phyloP scores from a whole-genome alignment of 2,329 filamentous ascomycete genomes.

The Chrysosporium queenslandicum region DNA sequence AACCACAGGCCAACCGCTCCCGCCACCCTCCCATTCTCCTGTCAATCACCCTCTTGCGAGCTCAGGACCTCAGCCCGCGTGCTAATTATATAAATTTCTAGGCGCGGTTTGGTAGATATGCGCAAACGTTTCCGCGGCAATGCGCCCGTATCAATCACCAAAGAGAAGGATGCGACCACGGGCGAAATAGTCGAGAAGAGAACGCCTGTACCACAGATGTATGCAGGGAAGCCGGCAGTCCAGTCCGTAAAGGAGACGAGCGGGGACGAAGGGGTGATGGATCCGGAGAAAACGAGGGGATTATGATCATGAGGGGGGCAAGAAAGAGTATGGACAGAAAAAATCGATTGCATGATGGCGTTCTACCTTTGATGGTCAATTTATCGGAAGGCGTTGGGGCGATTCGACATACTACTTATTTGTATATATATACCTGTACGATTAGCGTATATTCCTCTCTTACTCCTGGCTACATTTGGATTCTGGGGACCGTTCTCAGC shows the following conservation, averaged over 20 bases:
- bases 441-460: constrained; percentile 6
- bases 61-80: no score
- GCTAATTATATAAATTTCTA: no score
- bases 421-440: constrained; percentile 9
- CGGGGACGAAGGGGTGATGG: constrained; percentile 52
- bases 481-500: neutral
- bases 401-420: neutral
- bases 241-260: constrained; percentile 55
- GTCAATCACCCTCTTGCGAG: no score
- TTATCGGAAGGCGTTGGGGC: constrained; percentile 6
- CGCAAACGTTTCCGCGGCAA: constrained; percentile 95
- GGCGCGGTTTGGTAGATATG: constrained; percentile 92
- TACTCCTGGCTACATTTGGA: neutral
- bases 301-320: constrained; percentile 20
- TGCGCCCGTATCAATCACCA: constrained; percentile 63
- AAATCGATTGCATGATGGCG: constrained; percentile 3
- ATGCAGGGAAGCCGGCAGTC: constrained; percentile 66
- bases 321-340: neutral
- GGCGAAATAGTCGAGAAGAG: constrained; percentile 21
- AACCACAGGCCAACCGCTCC: no score
- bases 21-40: neutral
- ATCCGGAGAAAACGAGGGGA: constrained; percentile 40
- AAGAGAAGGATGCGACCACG: constrained; percentile 44
- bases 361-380: neutral
- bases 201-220: constrained; percentile 55